A percentile compares a stretch with the other conserved stretches of the same genome.
phyloP scores from a whole-genome alignment of 2,329 filamentous ascomycete genomes.

The Massarina eburnea region DNA sequence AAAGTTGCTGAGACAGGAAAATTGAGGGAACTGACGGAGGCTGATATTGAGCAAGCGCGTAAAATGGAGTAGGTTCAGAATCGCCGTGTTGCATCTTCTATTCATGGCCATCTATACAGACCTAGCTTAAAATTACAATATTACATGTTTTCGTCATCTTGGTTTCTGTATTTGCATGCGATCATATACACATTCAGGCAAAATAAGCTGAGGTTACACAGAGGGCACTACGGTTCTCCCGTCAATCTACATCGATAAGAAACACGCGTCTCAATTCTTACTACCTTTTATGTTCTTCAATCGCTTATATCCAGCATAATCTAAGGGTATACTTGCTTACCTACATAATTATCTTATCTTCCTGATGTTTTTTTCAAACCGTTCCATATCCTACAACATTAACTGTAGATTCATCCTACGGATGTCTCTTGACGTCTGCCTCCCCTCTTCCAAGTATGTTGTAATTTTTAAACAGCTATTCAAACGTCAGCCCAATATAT shows the following conservation, averaged over 20 bases:
- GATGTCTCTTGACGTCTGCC: too few species aligned
- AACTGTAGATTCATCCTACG: too few species aligned
- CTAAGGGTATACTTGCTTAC: too few species aligned
- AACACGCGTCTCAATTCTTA: background rate
- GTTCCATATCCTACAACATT: too few species aligned
- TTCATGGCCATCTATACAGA: background rate
- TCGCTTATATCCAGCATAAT: too few species aligned
- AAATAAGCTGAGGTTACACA: background rate
- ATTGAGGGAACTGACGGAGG: constrained; percentile 52
- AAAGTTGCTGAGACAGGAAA: constrained; percentile 44
- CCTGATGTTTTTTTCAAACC: too few species aligned
- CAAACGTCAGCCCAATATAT: too few species aligned
- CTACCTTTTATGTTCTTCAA: too few species aligned
- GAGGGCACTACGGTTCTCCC: background rate
- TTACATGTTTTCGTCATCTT: background rate
- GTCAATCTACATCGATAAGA: background rate
- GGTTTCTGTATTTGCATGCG: background rate
- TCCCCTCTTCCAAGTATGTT: too few species aligned
- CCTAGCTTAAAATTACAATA: background rate
- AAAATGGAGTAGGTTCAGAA: constrained; percentile 14
- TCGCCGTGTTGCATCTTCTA: background rate
- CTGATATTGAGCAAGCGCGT: constrained; percentile 48
- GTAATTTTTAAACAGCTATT: too few species aligned
- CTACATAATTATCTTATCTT: too few species aligned
- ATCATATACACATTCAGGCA: background rate